A percentile compares a stretch with the other conserved stretches of the same genome.
Conservation (phyloP, 2,329 filamentous ascomycete genomes). For the Fusarium sp. region DNA sequence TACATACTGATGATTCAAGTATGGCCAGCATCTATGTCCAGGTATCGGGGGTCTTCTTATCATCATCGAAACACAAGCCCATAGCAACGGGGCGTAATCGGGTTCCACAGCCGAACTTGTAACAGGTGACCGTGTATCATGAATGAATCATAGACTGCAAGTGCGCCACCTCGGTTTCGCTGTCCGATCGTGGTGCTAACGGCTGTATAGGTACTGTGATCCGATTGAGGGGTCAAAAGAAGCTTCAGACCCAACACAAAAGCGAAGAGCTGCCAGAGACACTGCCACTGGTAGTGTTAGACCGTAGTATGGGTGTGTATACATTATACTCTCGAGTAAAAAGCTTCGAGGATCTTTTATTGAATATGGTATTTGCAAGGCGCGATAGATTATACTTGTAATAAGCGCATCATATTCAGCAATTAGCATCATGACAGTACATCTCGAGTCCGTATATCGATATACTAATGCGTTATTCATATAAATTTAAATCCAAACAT, state of each 20-base stretch:
- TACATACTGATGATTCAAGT: rapidly evolving
- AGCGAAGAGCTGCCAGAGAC: not conserved
- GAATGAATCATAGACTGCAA: not conserved
- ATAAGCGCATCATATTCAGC: rapidly evolving
- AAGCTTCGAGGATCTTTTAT: rapidly evolving
- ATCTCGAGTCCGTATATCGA: no score
- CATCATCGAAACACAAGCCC: not conserved
- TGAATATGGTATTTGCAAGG: rapidly evolving
- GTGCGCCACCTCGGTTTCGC: not conserved
- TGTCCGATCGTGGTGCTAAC: not conserved
- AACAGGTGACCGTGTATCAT: not conserved
- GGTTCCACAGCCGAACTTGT: not conserved
- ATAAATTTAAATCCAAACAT: no score
- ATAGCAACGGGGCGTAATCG: not conserved
- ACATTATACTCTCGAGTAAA: rapidly evolving
- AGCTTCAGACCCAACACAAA: not conserved
- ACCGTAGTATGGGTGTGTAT: rapidly evolving
- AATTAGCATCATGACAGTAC: no score
- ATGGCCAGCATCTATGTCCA: not conserved
- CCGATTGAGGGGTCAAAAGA: not conserved
- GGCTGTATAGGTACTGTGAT: not conserved
- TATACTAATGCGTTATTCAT: no score
- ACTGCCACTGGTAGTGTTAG: not conserved
- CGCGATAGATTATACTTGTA: rapidly evolving
- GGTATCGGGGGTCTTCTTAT: not conserved